These are phyloP conservation scores for Cucurbita maxima DNA, from an alignment of 306 rosid species.

Conservation along the genomic window DNA sequence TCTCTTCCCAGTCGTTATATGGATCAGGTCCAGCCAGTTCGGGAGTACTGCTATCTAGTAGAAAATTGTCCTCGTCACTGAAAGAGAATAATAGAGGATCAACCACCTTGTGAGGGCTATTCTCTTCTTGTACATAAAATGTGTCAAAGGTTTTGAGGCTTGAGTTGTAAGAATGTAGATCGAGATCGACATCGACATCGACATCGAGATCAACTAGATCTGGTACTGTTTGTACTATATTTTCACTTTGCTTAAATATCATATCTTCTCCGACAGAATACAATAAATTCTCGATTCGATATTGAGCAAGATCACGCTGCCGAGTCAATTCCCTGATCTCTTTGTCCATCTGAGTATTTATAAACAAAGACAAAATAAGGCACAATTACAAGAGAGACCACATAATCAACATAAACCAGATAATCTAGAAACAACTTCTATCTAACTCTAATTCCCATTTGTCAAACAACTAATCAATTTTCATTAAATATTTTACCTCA, in stretches of 20 bases:
- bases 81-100: conserved; percentile 16
- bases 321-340: conserved; percentile 54
- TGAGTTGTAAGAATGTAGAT: not conserved
- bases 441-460: not conserved
- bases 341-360: conserved; percentile 48
- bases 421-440: no score
- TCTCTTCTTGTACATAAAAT: conserved; percentile 8
- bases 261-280: conserved; percentile 27
- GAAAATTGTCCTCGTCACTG: conserved; percentile 33
- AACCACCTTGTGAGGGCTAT: conserved; percentile 20
- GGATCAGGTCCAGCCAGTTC: conserved; percentile 33
- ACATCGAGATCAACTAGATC: conserved; percentile 9
- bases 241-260: conserved; percentile 16
- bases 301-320: conserved; percentile 65
- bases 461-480: not conserved
- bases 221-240: conserved; percentile 16
- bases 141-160: not conserved
- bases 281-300: conserved; percentile 37
- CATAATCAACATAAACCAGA: not conserved
- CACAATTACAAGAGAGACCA: not conserved
- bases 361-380: not conserved
- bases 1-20: conserved; percentile 44
- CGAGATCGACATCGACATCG: not conserved
- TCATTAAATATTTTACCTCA: not conserved
- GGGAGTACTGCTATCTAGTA: conserved; percentile 32